phyloP scores from a whole-genome alignment of 164 flowering plant genomes.

The Vitis rupestris region DNA sequence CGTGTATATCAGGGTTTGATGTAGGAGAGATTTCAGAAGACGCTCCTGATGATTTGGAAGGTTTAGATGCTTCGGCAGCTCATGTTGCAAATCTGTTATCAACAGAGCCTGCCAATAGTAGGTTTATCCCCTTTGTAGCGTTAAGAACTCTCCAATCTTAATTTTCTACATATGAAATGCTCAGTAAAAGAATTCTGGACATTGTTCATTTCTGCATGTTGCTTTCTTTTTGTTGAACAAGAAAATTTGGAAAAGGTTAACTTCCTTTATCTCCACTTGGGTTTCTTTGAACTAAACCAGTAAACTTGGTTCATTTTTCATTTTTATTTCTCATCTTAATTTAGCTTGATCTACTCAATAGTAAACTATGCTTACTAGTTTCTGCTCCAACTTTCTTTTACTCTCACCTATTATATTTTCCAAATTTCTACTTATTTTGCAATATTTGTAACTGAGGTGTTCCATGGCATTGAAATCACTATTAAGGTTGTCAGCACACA shows the following conservation, averaged over 20 bases:
- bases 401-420: neutral
- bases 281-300: neutral
- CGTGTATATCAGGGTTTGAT: conserved; percentile 70
- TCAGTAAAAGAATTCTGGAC: neutral
- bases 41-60: conserved; percentile 83
- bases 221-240: neutral
- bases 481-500: too few species aligned
- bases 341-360: neutral
- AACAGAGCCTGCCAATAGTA: conserved; percentile 92
- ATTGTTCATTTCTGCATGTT: neutral
- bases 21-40: conserved; percentile 89
- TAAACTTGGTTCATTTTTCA: neutral
- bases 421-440: too few species aligned
- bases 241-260: too few species aligned
- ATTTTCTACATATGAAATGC: neutral
- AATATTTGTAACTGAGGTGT: too few species aligned
- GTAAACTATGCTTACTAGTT: neutral
- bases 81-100: conserved; percentile 92
- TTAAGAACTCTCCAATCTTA: too few species aligned
- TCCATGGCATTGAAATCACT: too few species aligned
- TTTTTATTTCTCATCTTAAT: neutral
- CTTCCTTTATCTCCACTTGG: too few species aligned
- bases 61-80: conserved; percentile 94
- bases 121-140: neutral
- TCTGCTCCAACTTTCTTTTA: neutral